phyloP scores from a whole-genome alignment of 2,329 filamentous ascomycete species.

The Fusarium tupiense region DNA sequence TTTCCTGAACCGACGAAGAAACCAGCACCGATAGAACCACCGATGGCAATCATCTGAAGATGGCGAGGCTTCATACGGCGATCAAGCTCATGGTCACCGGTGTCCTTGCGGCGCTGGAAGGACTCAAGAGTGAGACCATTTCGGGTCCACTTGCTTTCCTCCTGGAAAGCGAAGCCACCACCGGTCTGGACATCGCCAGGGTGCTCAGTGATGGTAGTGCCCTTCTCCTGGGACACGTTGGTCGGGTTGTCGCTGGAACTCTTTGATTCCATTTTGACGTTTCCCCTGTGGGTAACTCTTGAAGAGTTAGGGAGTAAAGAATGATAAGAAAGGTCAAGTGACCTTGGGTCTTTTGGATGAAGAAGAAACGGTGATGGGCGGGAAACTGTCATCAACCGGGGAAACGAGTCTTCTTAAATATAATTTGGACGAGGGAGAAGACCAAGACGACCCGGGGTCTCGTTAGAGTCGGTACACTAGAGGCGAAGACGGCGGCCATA shows the following conservation, averaged over 20 bases:
- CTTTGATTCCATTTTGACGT: conserved; percentile 36
- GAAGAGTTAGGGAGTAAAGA: conserved; percentile 13
- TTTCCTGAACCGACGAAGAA: conserved; percentile 70
- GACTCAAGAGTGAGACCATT: conserved; percentile 42
- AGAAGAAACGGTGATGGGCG: conserved; percentile 19
- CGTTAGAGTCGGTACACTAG: background rate
- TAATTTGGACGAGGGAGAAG: conserved; percentile 2
- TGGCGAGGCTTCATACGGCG: conserved; percentile 65
- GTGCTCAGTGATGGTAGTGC: conserved; percentile 31
- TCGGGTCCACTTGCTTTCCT: conserved; percentile 37
- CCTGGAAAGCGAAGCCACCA: conserved; percentile 33
- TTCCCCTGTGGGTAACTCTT: conserved; percentile 4
- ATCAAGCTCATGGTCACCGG: conserved; percentile 49
- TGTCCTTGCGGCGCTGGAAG: conserved; percentile 36
- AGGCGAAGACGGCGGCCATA: conserved; percentile 4
- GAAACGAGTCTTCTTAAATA: conserved; percentile 34
- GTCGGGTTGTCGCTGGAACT: conserved; percentile 33
- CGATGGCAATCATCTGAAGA: conserved; percentile 71
- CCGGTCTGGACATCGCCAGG: conserved; percentile 22
- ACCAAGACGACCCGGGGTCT: conserved; percentile 9
- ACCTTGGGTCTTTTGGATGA: conserved; percentile 20
- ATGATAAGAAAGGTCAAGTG: conserved; percentile 27
- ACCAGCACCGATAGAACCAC: conserved; percentile 70
- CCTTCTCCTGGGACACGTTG: conserved; percentile 39
- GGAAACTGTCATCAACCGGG: conserved; percentile 6